Evolutionary conservation across 2,329 filamentous ascomycete species (phyloP).

Genomic region (Monosporascus sp.): DNA sequence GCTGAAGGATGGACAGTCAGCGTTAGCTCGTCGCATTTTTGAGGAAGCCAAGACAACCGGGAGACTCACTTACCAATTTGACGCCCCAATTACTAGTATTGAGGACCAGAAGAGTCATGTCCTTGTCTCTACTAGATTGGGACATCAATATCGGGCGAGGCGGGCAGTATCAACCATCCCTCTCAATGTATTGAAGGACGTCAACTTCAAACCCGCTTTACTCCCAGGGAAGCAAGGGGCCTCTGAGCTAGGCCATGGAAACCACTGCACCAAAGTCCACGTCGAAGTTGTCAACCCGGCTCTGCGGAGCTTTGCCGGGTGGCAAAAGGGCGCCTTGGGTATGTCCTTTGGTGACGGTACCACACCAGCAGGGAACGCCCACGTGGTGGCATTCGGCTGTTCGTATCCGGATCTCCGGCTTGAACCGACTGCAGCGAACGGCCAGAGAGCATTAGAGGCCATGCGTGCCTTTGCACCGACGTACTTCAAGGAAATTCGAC

Average conservation of each 20-base stretch:
- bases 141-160: conserved; percentile 5
- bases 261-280: conserved; percentile 41
- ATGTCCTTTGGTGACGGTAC: conserved; percentile 40
- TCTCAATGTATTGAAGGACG: conserved; percentile 35
- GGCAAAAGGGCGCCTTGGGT: conserved; percentile 30
- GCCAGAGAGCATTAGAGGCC: conserved; percentile 28
- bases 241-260: conserved; percentile 34
- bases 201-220: conserved; percentile 36
- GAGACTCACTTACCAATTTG: conserved; percentile 35
- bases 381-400: conserved; percentile 39
- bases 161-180: conserved; percentile 38
- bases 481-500: conserved; percentile 12
- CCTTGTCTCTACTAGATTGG: too few relatives aligned
- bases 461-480: conserved; percentile 16
- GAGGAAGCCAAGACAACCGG: conserved; percentile 33
- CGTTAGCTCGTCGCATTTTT: conserved; percentile 40
- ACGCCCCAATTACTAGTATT: conserved; percentile 29
- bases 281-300: conserved; percentile 24
- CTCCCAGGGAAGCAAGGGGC: conserved; percentile 18
- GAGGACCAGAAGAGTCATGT: conserved; percentile 13
- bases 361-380: conserved; percentile 39
- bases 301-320: too few relatives aligned
- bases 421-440: conserved; percentile 33
- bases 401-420: conserved; percentile 20
- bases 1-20: conserved; percentile 37